phyloP scores from a whole-genome alignment of 2,329 filamentous ascomycete species.

The Fusarium pseudoanthophilum region DNA sequence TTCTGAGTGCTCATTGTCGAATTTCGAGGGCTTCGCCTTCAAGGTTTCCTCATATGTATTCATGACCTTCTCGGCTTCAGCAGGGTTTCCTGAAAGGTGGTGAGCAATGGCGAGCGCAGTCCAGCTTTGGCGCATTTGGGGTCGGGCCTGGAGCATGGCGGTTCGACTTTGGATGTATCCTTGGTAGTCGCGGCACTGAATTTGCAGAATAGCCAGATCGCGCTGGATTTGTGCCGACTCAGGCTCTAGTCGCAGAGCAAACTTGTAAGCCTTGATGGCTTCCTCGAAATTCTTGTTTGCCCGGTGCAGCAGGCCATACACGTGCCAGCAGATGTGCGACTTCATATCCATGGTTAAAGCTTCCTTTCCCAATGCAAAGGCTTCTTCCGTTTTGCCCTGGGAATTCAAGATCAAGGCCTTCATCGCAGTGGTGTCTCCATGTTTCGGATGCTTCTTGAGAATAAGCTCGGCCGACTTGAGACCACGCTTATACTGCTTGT shows the following conservation, averaged over 20 bases:
- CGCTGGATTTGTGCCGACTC: slow-evolving; percentile 93
- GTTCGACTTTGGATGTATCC: slow-evolving; percentile 92
- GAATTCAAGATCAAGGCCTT: slow-evolving; percentile 97
- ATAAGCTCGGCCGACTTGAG: slow-evolving; percentile 97
- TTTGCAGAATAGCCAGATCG: slow-evolving; percentile 90
- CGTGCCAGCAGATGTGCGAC: slow-evolving; percentile 99
- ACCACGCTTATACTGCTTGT: slow-evolving; percentile 96
- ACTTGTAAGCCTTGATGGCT: slow-evolving; percentile 99
- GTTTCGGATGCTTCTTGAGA: slow-evolving; percentile 90
- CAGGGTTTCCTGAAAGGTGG: slow-evolving; percentile 86
- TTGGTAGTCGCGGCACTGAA: slow-evolving; percentile 95
- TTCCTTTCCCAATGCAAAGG: slow-evolving; percentile 90
- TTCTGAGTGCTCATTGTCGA: slow-evolving; percentile 93
- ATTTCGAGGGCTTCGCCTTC: slow-evolving; percentile 79
- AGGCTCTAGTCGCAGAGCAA: slow-evolving; percentile 92
- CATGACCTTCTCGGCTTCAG: slow-evolving; percentile 89
- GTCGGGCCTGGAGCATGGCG: slow-evolving; percentile 86
- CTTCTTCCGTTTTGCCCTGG: slow-evolving; percentile 91
- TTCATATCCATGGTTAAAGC: slow-evolving; percentile 97
- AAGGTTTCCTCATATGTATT: slow-evolving; percentile 93
- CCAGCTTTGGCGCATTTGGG: slow-evolving; percentile 91
- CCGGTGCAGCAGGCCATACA: slow-evolving; percentile 93
- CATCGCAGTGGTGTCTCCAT: slow-evolving; percentile 99
- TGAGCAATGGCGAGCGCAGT: slow-evolving; percentile 95
- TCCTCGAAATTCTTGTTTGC: slow-evolving; percentile 98